Evolutionary conservation across 2,329 filamentous ascomycete genomes (phyloP).

Genomic region (Epichloe elymi): DNA sequence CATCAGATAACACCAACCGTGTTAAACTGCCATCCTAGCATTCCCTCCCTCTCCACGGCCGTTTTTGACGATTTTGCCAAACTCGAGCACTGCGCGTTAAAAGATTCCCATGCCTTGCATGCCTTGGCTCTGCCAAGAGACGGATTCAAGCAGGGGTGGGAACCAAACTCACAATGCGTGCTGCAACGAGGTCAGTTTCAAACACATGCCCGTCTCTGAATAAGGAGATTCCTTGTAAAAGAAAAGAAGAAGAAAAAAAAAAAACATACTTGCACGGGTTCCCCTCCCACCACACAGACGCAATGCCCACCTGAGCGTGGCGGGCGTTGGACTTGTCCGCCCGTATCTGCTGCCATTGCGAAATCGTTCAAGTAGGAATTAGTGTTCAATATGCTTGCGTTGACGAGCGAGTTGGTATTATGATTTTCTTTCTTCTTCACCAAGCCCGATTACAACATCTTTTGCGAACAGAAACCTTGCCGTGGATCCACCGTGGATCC

Average conservation of each 20-base stretch:
- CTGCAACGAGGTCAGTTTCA: conserved; percentile 11
- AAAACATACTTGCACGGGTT: conserved; percentile 79
- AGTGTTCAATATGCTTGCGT: too few species aligned
- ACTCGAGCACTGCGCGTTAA: conserved; percentile 53
- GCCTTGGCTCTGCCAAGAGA: neutral
- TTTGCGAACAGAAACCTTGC: too few species aligned
- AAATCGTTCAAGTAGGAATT: neutral
- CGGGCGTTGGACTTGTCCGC: conserved; percentile 13
- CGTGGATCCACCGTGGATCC: too few species aligned
- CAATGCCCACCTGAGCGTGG: conserved; percentile 67
- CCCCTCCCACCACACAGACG: conserved; percentile 94
- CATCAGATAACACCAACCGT: conserved; percentile 84
- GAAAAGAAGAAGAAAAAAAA: neutral
- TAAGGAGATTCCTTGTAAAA: too few species aligned
- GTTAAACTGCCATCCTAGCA: conserved; percentile 93
- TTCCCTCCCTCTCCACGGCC: conserved; percentile 63
- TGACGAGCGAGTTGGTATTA: too few species aligned
- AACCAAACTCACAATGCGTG: conserved; percentile 26
- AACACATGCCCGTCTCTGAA: neutral
- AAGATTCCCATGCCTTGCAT: neutral
- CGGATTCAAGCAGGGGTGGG: too few species aligned
- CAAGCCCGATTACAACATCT: too few species aligned
- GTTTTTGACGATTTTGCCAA: conserved; percentile 79
- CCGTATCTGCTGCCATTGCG: conserved; percentile 8
- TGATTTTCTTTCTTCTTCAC: too few species aligned